These are phyloP conservation scores for Penicillium cataractarum DNA, from an alignment of 495 filamentous ascomycete species.

Conservation along the genomic window DNA sequence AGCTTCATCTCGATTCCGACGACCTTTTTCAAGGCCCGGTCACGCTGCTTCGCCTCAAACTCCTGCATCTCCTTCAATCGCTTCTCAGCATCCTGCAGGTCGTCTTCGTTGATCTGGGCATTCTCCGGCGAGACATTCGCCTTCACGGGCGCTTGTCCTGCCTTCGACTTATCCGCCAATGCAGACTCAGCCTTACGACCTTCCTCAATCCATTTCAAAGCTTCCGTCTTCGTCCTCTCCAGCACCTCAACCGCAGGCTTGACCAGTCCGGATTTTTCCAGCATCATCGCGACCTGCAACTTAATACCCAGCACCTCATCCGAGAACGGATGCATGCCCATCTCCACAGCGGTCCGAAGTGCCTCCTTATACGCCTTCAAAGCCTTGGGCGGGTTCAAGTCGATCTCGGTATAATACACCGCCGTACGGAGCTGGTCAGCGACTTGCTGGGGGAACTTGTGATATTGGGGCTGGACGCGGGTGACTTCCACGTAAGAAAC, in stretches of 20 bases:
- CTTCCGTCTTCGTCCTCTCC: constrained; percentile 60
- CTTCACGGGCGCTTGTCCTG: constrained; percentile 22
- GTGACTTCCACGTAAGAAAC: constrained; percentile 66
- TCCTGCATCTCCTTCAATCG: constrained; percentile 36
- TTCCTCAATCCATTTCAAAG: constrained; percentile 55
- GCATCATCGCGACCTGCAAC: constrained; percentile 73
- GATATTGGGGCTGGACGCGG: constrained; percentile 65
- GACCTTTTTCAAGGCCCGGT: constrained; percentile 69
- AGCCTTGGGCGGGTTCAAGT: constrained; percentile 70
- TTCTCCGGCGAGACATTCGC: constrained; percentile 24
- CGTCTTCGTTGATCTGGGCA: constrained; percentile 29
- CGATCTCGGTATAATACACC: constrained; percentile 80
- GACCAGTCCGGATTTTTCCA: constrained; percentile 72
- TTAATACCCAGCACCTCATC: constrained; percentile 90
- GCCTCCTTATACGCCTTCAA: constrained; percentile 81
- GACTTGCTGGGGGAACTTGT: constrained; percentile 79
- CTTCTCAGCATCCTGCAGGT: constrained; percentile 36
- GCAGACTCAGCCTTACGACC: constrained; percentile 47
- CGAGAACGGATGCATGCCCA: constrained; percentile 81
- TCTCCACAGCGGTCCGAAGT: constrained; percentile 66
- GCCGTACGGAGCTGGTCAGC: constrained; percentile 81
- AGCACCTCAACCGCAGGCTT: constrained; percentile 71
- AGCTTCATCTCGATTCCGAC: constrained; percentile 79
- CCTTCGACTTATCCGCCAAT: constrained; percentile 32
- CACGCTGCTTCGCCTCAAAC: constrained; percentile 62